phyloP scores from a whole-genome alignment of 2,329 filamentous ascomycete genomes.

The Trematosphaeria pertusa region DNA sequence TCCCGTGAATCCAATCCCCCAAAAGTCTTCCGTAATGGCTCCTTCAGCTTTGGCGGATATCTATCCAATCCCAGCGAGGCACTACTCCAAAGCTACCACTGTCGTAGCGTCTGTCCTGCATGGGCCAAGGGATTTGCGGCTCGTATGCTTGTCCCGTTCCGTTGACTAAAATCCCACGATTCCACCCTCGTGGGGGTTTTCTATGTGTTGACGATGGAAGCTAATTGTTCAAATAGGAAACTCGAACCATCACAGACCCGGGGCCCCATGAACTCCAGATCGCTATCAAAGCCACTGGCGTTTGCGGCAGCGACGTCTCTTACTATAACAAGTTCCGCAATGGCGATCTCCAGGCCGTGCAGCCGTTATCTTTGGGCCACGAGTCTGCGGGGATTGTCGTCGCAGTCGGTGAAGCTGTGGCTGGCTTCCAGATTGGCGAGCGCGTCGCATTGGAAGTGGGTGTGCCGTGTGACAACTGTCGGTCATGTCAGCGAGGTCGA shows the following conservation, averaged over 20 bases:
- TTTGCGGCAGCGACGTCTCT: conserved; percentile 73
- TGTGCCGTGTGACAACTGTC: conserved; percentile 51
- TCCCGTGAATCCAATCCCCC: conserved; percentile 20
- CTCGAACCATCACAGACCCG: conserved; percentile 62
- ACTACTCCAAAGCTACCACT: conserved; percentile 46
- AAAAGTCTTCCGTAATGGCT: conserved; percentile 47
- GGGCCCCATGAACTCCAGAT: conserved; percentile 67
- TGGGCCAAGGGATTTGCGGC: conserved; percentile 52
- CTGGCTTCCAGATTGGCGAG: conserved; percentile 48
- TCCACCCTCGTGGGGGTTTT: conserved; percentile 41
- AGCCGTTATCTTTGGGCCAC: conserved; percentile 65
- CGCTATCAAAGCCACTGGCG: conserved; percentile 69
- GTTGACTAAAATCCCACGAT: conserved; percentile 42
- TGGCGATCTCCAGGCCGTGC: conserved; percentile 70
- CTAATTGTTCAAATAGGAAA: conserved; percentile 56
- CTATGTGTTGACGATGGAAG: conserved; percentile 24
- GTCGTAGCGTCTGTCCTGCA: conserved; percentile 51
- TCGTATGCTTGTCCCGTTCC: conserved; percentile 47
- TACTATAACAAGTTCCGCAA: conserved; percentile 78
- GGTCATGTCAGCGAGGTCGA: conserved; percentile 50
- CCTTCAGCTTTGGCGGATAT: conserved; percentile 49
- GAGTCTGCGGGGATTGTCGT: conserved; percentile 51
- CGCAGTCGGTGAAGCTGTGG: conserved; percentile 46
- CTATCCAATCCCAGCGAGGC: conserved; percentile 48
- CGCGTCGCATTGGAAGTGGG: conserved; percentile 51